These are phyloP conservation scores for Spergularia bocconei DNA, from an alignment of 148 eudicot species.

Conservation along the genomic window DNA sequence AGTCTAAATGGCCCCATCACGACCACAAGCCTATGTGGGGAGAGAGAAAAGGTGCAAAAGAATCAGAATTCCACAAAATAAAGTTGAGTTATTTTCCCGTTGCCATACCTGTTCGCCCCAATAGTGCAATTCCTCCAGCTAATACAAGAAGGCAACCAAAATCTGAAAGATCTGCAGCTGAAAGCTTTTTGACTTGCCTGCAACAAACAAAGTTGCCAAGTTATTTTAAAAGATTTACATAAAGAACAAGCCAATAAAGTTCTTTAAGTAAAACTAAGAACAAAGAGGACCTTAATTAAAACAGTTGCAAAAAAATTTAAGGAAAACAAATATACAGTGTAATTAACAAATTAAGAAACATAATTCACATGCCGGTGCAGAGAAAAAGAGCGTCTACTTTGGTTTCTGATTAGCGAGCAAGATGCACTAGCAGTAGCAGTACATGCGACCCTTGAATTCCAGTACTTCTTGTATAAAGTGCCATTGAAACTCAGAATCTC, in stretches of 20 bases:
- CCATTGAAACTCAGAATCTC: no score
- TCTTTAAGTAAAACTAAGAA: not conserved
- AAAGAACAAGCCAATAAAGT: slow-evolving; percentile 1
- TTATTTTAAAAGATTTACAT: slow-evolving; percentile 30
- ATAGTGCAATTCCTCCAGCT: slow-evolving; percentile 61
- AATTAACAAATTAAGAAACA: not conserved
- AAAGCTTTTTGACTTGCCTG: slow-evolving; percentile 83
- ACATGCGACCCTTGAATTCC: no score
- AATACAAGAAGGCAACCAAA: slow-evolving; percentile 71
- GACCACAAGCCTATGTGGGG: not conserved
- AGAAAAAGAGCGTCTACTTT: not conserved
- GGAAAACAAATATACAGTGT: not conserved
- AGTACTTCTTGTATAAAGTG: no score
- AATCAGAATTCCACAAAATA: not conserved
- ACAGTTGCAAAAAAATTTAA: not conserved
- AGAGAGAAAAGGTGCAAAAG: not conserved
- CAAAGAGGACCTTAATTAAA: not conserved
- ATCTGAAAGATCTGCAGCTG: slow-evolving; percentile 81
- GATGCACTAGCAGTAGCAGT: not conserved
- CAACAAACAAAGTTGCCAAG: slow-evolving; percentile 42
- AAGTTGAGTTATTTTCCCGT: slow-evolving; percentile 1
- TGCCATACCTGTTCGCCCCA: slow-evolving; percentile 66
- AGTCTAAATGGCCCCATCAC: not conserved
- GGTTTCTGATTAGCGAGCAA: not conserved
- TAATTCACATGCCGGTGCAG: not conserved